Evolutionary conservation across 2,329 filamentous ascomycete species (phyloP).

Genomic region (Ascochyta koolunga): DNA sequence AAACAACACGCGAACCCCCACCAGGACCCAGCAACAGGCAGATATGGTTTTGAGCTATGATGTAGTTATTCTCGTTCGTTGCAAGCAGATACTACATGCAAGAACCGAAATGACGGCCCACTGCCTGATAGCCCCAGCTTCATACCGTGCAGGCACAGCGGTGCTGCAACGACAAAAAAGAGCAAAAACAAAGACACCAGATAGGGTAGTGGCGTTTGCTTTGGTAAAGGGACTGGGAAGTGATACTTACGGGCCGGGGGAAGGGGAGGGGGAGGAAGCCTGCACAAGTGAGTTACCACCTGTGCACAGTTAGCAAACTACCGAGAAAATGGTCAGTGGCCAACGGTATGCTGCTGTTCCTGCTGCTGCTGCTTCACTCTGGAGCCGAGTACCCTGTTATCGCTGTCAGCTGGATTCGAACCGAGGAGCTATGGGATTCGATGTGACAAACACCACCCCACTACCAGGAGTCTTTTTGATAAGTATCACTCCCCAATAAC

Average conservation of each 20-base stretch:
- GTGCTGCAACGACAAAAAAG: not conserved
- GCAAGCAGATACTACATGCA: not conserved
- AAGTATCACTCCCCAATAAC: not conserved
- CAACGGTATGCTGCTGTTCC: too few species aligned
- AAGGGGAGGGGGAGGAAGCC: too few species aligned
- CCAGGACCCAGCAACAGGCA: not conserved
- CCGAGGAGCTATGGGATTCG: not conserved
- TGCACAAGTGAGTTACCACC: too few species aligned
- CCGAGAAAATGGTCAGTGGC: not conserved
- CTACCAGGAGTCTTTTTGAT: slow-evolving; percentile 4
- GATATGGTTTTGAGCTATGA: not conserved
- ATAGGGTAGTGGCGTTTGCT: not conserved
- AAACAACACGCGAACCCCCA: not conserved
- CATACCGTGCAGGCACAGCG: too few species aligned
- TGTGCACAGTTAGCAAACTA: not conserved
- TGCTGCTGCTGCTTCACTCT: too few species aligned
- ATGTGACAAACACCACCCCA: not conserved
- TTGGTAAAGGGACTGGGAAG: not conserved
- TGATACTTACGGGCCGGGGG: not conserved
- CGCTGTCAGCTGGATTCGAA: slow-evolving; percentile 3
- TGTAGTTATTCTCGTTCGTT: not conserved
- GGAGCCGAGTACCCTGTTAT: too few species aligned
- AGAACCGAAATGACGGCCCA: not conserved
- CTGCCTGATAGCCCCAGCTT: too few species aligned
- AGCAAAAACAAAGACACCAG: not conserved